Base-by-base conservation (phyloP, 495 filamentous ascomycete genomes). In the Terfezia boudieri region DNA sequence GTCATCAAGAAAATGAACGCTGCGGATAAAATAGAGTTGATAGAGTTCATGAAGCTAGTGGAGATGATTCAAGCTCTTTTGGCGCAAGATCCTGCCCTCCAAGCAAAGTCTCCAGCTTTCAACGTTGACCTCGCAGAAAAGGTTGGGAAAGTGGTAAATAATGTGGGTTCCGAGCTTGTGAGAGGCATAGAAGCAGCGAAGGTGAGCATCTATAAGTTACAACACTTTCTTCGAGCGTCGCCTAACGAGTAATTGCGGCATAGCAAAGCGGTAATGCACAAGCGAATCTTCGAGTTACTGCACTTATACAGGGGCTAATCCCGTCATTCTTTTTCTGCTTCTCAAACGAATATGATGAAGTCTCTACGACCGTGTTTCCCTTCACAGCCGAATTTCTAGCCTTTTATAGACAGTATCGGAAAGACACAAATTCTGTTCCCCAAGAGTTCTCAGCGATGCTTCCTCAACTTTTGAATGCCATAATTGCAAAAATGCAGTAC, bases 1-100 rank as follows among this genome's bases (percentile, higher is more conserved):
- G 81, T 94, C 50, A 82, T 79, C 62, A 99, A 99, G 73, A 96
- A 95, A 71, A 99, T 99, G 90, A 84, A 83, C 62, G 71, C 86
- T 2, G 71, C 74, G 36, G 87, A 96, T 69, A 99, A 99, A 72
- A 77, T 89, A 37, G 81, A 92, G 57, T 80, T 99, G 76, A 92
- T 99, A 57, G 69, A 76, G 20, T 89, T 92, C 67, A 73, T 99
- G 57, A 90, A 89, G 62, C 74, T 96, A 36, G 77, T 76, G 46
- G 77, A 79, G 41, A 86, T 95, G 61, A 74, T 95, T 37, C 12
- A 20, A 14, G 74, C 77, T 5, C 81, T 90, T 64, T 77, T 96
- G 9, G 76, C 89, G 53, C 76, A 76, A 51, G 92, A 83, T 61
- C 82, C 84, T 11, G 77, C 84, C 2, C 70, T 98, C 35, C 72